These are phyloP conservation scores for Talaromyces proteolyticus DNA, from an alignment of 495 filamentous ascomycete genomes.

Conservation along the genomic window DNA sequence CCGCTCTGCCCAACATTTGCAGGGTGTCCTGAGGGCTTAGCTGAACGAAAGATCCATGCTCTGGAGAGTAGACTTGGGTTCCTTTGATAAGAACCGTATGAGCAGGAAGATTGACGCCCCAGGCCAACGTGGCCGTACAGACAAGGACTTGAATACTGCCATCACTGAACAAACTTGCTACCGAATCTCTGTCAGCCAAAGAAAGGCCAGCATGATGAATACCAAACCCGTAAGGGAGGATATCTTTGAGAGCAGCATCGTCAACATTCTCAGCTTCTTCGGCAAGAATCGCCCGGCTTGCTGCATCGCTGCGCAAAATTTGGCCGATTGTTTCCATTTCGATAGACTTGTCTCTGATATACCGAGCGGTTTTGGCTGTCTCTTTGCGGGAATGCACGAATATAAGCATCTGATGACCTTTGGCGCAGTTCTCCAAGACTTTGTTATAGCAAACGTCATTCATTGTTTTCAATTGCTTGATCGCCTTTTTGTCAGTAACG, in stretches of 20 bases:
- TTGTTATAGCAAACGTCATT: constrained; percentile 98
- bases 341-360: constrained; percentile 90
- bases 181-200: constrained; percentile 84
- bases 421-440: constrained; percentile 70
- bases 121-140: constrained; percentile 92
- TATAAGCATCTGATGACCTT: constrained; percentile 76
- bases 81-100: constrained; percentile 97
- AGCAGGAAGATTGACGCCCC: constrained; percentile 92
- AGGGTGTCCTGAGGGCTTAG: constrained; percentile 95
- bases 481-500: constrained; percentile 95
- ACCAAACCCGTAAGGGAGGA: constrained; percentile 93
- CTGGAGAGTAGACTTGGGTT: constrained; percentile 95
- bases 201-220: constrained; percentile 98
- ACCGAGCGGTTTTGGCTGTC: constrained; percentile 93
- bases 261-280: constrained; percentile 78
- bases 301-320: constrained; percentile 89
- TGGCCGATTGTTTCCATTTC: constrained; percentile 96
- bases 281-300: constrained; percentile 78
- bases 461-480: constrained; percentile 99
- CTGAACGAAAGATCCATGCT: constrained; percentile 98
- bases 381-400: constrained; percentile 98
- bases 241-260: constrained; percentile 87
- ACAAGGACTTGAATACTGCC: constrained; percentile 92
- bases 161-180: constrained; percentile 89
- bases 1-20: constrained; percentile 97